Percentiles rank a stretch among this genome's conserved stretches.
Evolutionary conservation across 306 rosid genomes (phyloP).

Genomic region (Geum urbanum): DNA sequence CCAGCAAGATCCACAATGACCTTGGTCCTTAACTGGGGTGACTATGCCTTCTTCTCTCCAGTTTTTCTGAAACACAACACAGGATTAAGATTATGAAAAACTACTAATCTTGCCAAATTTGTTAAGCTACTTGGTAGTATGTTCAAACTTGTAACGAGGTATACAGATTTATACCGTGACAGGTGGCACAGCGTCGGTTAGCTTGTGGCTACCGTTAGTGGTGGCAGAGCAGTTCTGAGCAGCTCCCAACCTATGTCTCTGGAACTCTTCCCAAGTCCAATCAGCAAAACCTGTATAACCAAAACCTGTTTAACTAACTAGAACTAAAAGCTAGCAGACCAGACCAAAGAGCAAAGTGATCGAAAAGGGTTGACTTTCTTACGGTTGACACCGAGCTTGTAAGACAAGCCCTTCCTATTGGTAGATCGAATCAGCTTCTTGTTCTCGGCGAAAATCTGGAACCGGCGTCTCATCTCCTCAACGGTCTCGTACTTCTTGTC

Average conservation of each 20-base stretch:
- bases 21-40: conserved; percentile 78
- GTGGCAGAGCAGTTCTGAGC: conserved; percentile 98
- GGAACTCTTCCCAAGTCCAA: conserved; percentile 95
- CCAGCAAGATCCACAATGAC: conserved; percentile 68
- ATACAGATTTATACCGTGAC: conserved; percentile 33
- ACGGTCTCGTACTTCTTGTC: conserved; percentile 60
- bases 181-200: conserved; percentile 56
- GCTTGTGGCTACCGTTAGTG: conserved; percentile 58
- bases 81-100: background rate
- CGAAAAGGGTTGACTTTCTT: conserved; percentile 36
- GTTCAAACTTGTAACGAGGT: background rate
- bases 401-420: conserved; percentile 53
- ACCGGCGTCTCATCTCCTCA: conserved; percentile 68
- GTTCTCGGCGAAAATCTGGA: conserved; percentile 60
- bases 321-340: background rate
- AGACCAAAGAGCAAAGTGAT: background rate
- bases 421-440: conserved; percentile 57
- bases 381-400: conserved; percentile 76
- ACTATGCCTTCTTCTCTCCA: conserved; percentile 86
- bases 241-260: conserved; percentile 65
- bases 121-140: background rate
- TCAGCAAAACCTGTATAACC: conserved; percentile 62
- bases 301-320: background rate
- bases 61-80: conserved; percentile 60
- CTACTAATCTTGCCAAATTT: background rate